Conservation (phyloP, 257 asterid genomes). For the Jasminum sambac region DNA sequence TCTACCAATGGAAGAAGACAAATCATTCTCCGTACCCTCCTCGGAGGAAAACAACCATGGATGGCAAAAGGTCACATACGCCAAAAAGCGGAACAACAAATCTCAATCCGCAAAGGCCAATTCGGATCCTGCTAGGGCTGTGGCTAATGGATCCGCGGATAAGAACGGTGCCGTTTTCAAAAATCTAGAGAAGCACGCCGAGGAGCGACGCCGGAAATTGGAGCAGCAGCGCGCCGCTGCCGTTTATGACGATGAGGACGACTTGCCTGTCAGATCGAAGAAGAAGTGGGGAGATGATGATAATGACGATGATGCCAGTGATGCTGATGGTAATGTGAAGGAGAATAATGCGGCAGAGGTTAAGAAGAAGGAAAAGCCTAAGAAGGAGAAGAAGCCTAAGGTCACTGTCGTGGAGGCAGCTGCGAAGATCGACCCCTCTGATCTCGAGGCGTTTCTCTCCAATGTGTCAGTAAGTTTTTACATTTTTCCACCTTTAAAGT, state of each 20-base stretch:
- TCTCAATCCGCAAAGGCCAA: slow-evolving; percentile 28
- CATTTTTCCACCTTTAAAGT: not conserved
- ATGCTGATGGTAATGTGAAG: slow-evolving; percentile 30
- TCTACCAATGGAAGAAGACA: slow-evolving; percentile 30
- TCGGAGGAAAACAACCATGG: slow-evolving; percentile 27
- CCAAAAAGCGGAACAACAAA: slow-evolving; percentile 49
- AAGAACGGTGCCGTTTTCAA: slow-evolving; percentile 48
- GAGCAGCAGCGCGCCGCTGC: slow-evolving; percentile 62
- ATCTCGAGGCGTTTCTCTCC: slow-evolving; percentile 65
- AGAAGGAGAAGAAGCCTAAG: slow-evolving; percentile 73
- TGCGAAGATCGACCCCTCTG: slow-evolving; percentile 60
- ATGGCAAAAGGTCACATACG: slow-evolving; percentile 42
- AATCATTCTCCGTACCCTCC: slow-evolving; percentile 21
- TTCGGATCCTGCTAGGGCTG: slow-evolving; percentile 33
- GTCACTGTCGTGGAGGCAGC: slow-evolving; percentile 81
- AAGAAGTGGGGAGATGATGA: slow-evolving; percentile 30
- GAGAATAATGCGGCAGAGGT: slow-evolving; percentile 46
- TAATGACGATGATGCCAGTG: slow-evolving; percentile 39
- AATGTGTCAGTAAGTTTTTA: slow-evolving; percentile 47
- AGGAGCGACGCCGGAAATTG: slow-evolving; percentile 66
- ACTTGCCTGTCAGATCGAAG: slow-evolving; percentile 38
- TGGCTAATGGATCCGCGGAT: slow-evolving; percentile 55
- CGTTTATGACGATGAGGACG: slow-evolving; percentile 45
- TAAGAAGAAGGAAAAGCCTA: slow-evolving; percentile 64
- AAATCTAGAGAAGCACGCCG: slow-evolving; percentile 74